Base-by-base conservation (phyloP, 805 yeast species). In the Candida insectorum region DNA sequence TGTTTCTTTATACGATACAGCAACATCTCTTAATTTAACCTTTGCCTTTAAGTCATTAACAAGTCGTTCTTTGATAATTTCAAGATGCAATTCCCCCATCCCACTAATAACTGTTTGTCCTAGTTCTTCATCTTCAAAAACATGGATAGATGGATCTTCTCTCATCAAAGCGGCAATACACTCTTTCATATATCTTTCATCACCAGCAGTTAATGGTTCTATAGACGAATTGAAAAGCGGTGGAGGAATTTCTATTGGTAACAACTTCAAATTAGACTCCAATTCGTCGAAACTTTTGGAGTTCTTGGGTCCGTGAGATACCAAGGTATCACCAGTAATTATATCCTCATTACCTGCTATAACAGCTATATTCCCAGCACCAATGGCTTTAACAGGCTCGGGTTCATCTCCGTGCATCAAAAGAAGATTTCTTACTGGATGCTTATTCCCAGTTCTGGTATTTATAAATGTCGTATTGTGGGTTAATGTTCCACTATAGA, bases 41-140 rank as follows among this genome's bases (percentile, higher is more conserved):
- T 81, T 78, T 3, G 95, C 96, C 54, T 82, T 81, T 71, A 88
- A 69, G 37, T 87, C 95, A 26, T 74, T 75, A n/a, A 85, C 60
- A 26, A 88, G 69, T 35, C 97, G 69, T 48, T 86, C 93, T 30
- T 70, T 71, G 2, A 93, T 84, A 44, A 93, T 88, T 46, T 93
- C 97, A 31, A 93, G 68, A 60, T 93, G 98, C 30, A 93, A 68
- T 52, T 93, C 97, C 25, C 98, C 98, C 97, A 91, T 91, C 20
- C 98, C 98, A 13, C 95, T 80, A 19, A 93, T 59, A 17, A 89
- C 73, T 2, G 89, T 80, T 60, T 93, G 97, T 5, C 93, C 95
- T 36, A 86, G 69, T 46, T 91, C 97, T 39, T 86, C 89, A 54
- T 93, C 85, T 31, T 69, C 72, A 3, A 75, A 59, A 6, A 86